These are phyloP conservation scores for Capsicum rhomboideum DNA, from an alignment of 257 asterid genomes.

Conservation along the genomic window DNA sequence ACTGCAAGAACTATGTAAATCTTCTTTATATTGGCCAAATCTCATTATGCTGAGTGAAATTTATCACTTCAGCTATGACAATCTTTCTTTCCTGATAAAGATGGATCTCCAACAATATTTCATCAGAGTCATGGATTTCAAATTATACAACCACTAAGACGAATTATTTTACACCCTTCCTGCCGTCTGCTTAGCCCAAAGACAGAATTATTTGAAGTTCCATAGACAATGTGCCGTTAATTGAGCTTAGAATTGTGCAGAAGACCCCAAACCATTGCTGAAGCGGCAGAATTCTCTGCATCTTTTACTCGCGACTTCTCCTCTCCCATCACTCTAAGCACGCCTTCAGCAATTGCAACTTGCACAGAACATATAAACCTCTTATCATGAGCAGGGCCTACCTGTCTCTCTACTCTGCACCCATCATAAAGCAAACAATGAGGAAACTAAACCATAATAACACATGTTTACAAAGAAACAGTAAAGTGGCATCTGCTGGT, in stretches of 20 bases:
- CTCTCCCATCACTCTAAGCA: conserved; percentile 28
- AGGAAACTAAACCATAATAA: not conserved
- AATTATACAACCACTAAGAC: not conserved
- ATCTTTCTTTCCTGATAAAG: not conserved
- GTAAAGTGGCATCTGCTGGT: not conserved
- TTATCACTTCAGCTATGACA: not conserved
- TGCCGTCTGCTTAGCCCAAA: not conserved
- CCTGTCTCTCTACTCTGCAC: conserved; percentile 45
- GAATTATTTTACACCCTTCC: not conserved
- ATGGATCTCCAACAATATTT: not conserved
- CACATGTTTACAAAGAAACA: not conserved
- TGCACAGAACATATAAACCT: conserved; percentile 55
- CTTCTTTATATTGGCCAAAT: too few relatives aligned
- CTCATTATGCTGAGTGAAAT: not conserved
- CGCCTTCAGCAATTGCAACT: conserved; percentile 22
- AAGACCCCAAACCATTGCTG: conserved; percentile 40
- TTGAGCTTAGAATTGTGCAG: conserved; percentile 28
- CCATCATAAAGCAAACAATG: not conserved
- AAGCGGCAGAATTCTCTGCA: conserved; percentile 86
- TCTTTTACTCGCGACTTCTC: conserved; percentile 51
- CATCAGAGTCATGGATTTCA: not conserved
- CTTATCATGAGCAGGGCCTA: conserved; percentile 53
- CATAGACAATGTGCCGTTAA: not conserved
- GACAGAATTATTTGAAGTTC: not conserved
- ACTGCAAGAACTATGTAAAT: not conserved